phyloP scores from a whole-genome alignment of 2,329 filamentous ascomycete species.

The Scedosporium apiospermum region DNA sequence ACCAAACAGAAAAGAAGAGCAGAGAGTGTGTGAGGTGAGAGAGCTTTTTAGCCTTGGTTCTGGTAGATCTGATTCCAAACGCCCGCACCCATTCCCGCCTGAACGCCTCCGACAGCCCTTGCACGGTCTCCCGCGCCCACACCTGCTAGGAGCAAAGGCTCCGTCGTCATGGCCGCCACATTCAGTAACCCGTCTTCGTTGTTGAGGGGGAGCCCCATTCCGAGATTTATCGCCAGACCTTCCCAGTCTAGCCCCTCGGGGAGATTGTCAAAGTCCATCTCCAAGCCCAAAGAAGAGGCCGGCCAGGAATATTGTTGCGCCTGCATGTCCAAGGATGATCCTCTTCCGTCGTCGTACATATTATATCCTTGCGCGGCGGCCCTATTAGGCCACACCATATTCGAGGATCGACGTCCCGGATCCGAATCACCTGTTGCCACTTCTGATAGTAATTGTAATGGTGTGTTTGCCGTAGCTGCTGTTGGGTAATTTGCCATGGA shows the following conservation, averaged over 20 bases:
- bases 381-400: background rate
- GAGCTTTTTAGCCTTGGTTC: background rate
- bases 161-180: slow-evolving; percentile 2
- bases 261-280: background rate
- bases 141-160: slow-evolving; percentile 2
- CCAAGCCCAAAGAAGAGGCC: background rate
- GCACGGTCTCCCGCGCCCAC: background rate
- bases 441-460: slow-evolving; percentile 47
- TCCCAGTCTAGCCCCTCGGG: slow-evolving; percentile 10
- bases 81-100: background rate
- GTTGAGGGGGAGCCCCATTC: slow-evolving; percentile 9
- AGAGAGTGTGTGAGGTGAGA: background rate
- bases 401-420: background rate
- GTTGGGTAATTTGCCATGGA: slow-evolving; percentile 14
- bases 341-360: background rate
- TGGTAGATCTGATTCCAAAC: background rate
- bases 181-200: slow-evolving; percentile 4
- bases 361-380: background rate
- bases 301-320: background rate
- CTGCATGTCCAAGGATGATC: background rate
- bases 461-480: slow-evolving; percentile 33
- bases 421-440: slow-evolving; percentile 32
- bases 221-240: slow-evolving; percentile 10
- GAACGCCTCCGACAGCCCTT: background rate
- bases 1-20: background rate